A percentile compares a stretch with the other conserved stretches of the same genome.
These are phyloP conservation scores for Solanum pennellii DNA, from an alignment of 257 asterid species.

Conservation along the genomic window DNA sequence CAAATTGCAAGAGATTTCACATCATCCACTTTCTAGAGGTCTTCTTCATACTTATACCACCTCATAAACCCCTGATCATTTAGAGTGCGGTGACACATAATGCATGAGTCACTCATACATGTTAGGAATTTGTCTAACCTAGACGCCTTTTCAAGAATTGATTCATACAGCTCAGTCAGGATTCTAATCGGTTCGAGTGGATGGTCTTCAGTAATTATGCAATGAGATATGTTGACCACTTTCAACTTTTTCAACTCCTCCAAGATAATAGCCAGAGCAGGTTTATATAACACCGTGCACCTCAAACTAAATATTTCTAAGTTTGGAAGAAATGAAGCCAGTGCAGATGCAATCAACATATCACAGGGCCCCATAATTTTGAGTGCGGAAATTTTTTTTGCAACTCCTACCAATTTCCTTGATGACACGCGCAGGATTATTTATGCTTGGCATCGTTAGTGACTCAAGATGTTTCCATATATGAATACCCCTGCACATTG, in stretches of 20 bases:
- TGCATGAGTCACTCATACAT: slow-evolving; percentile 47
- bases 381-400: slow-evolving; percentile 36
- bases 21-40: slow-evolving; percentile 72
- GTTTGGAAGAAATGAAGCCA: slow-evolving; percentile 37
- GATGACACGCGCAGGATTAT: slow-evolving; percentile 43
- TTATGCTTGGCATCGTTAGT: slow-evolving; percentile 64
- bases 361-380: slow-evolving; percentile 73
- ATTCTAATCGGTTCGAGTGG: slow-evolving; percentile 26
- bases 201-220: slow-evolving; percentile 39
- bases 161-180: slow-evolving; percentile 27
- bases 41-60: slow-evolving; percentile 73
- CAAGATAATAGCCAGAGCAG: slow-evolving; percentile 39
- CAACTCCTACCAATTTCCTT: slow-evolving; percentile 48
- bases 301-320: slow-evolving; percentile 60
- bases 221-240: slow-evolving; percentile 77
- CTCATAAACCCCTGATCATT: slow-evolving; percentile 61
- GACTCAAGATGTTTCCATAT: slow-evolving; percentile 64
- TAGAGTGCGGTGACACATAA: slow-evolving; percentile 56
- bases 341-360: slow-evolving; percentile 34
- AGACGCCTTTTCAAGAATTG: slow-evolving; percentile 32
- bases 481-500: slow-evolving; percentile 46
- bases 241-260: slow-evolving; percentile 42
- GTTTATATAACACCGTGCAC: slow-evolving; percentile 40
- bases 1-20: slow-evolving; percentile 55
- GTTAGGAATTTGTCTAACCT: slow-evolving; percentile 38